Percentiles rank a stretch among this genome's conserved stretches.
phyloP scores from a whole-genome alignment of 2,329 filamentous ascomycete species.

The Dendrostoma leiphaemia region DNA sequence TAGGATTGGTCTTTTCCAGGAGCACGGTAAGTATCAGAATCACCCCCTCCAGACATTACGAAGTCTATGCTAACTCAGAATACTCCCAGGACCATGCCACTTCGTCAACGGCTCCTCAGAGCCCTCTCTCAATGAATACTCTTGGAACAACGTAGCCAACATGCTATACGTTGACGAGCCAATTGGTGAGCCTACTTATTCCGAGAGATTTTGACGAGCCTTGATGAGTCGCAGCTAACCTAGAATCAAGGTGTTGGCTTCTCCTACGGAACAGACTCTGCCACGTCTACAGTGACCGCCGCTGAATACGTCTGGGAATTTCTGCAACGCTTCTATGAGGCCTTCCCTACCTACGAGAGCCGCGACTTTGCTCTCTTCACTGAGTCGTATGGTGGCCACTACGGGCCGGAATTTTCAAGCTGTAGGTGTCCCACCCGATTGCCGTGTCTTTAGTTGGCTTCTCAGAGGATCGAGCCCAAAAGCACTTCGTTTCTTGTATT shows the following conservation, averaged over 20 bases:
- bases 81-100: slow-evolving; percentile 34
- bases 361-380: slow-evolving; percentile 55
- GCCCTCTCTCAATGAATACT: slow-evolving; percentile 42
- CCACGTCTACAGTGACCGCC: slow-evolving; percentile 42
- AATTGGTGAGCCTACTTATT: slow-evolving; percentile 6
- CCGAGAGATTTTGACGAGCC: accelerated
- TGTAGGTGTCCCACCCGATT: not conserved
- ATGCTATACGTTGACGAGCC: slow-evolving; percentile 40
- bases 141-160: slow-evolving; percentile 41
- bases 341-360: slow-evolving; percentile 61
- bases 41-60: not conserved
- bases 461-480: too few species aligned
- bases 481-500: too few species aligned
- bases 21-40: slow-evolving; percentile 28
- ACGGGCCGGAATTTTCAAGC: slow-evolving; percentile 49
- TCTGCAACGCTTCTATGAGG: slow-evolving; percentile 59
- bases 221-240: not conserved
- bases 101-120: slow-evolving; percentile 34
- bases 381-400: slow-evolving; percentile 57
- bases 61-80: not conserved
- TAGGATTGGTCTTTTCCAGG: slow-evolving; percentile 36
- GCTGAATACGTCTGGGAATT: slow-evolving; percentile 54
- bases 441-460: too few species aligned
- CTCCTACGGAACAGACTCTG: slow-evolving; percentile 33
- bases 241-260: slow-evolving; percentile 29